Base-by-base conservation (phyloP, 2,329 filamentous ascomycete species). In the Magnaporthales sp. region DNA sequence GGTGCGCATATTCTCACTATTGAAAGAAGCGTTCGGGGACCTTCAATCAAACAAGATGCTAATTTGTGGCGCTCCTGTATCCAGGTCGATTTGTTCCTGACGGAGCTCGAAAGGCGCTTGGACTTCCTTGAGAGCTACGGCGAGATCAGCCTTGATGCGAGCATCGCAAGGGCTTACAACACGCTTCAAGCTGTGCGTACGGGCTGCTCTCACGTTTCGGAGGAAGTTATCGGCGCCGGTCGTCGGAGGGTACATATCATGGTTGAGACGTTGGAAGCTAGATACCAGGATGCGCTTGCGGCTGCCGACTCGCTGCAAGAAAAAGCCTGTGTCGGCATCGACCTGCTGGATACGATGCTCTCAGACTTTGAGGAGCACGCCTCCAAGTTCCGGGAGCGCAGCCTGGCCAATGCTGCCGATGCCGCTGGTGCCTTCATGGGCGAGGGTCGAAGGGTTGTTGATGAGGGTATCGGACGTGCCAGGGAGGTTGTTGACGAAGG, bases 71-170 rank as follows among this genome's bases (percentile, higher is more conserved):
- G 26, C 29, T 29, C 9, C 24, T 1, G 9, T 51, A 7, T 61
- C 0, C 64, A 90, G 87, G 86, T 95, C 64, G 92, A 95, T 74
- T 79, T 90, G 64, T 95, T 96, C 76, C 83, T 99, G 66, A 85
- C 89, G 54, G 93, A 98, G 75, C 84, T 99, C 60, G 93, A 96
- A 78, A 86, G 90, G 70, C 88, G 94, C 66, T 82, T 99, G 62
- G 93, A 96, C 73, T 91, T 92, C 76, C 85, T 98, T 62, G 95
- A 99, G 78, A 88, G 86, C 70, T 97, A 96, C 74, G 89, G 91
- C 70, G 92, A 96, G 74, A 79, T 93, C 68, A 90, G 90, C 69
- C 84, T 96, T 71, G 95, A 99, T 76, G 84, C 90, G 61, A 91
- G 92, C 73, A 88, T 98, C 67, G 89, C 91, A 60, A 87, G 91